Base-by-base conservation (phyloP, 2,329 filamentous ascomycete species). In the Aspergillus glaucus region DNA sequence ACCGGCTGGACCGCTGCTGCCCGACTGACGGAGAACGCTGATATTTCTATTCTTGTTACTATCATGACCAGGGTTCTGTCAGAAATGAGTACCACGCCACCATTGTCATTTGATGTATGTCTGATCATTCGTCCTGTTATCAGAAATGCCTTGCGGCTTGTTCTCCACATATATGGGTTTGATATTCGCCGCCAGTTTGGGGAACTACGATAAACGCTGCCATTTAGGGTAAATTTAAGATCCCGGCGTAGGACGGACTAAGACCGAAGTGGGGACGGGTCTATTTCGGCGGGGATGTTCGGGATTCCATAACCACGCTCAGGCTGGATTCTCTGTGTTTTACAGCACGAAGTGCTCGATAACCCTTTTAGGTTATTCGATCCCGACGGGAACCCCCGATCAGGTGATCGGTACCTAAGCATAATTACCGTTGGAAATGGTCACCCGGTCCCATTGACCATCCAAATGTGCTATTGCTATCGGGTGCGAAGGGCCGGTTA, bases 391-490 rank as follows among this genome's bases (percentile, higher is more conserved):
- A 36, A 22, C 52, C 42, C 22, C 57, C 56, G 56, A 52, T 60
- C 56, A 60, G 47, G 43, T 60, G 56, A 60, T 50, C 57, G 56
- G 57, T 54, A 10, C 47, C 34, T 21, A 53, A 21, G 39, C 57
- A 59, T 56, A 55, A 44, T 48, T 36, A 48, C 52, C 53, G 48
- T 47, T 47, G 39, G 45, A 52, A 44, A 32, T 57, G 50, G 48
- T 50, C 50, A 57, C 52, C 47, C 53, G 47, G 52, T 51, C 26
- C n/a, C 47, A 44, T 44, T 50, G 30, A 45, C 30, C 43, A 42
- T 53, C 48, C 22, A 28, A 48, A 43, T 22, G 50, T 53, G 49
- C 48, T 44, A 49, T 37, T 15, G 8, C 36, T 44, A 19, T 48
- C 56, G 57, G 56, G 36, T 51, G 46, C 37, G 46, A 45, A 47